Base-by-base conservation (phyloP, 73 alveolate genomes). In the Paraurostyla sp. region DNA sequence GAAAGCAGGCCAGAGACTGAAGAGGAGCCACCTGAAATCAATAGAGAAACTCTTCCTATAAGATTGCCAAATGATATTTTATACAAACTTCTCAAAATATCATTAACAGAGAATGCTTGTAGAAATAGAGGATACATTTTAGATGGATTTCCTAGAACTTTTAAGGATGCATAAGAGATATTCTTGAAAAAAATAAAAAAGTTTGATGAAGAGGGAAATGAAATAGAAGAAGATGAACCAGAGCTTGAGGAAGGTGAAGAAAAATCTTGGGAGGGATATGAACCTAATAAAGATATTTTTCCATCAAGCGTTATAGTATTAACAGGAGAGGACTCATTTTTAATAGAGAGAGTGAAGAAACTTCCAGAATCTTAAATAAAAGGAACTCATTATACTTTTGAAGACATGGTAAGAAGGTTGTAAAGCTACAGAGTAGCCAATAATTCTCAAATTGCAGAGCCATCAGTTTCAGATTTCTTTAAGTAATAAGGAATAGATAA, bases 51-150 rank as follows among this genome's bases (percentile, higher is more conserved):
- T 1, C 80, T 78, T 29, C 57, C 69, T 13, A 42, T 91, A 20
- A 52, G 93, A 40, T 22, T 91, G 43, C 96, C 96, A 23, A 71
- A 91, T 32, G 87, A 83, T 11, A 71, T 65, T 48, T 81, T 91
- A 60, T 83, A 58, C 88, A 91, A 71, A 30, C 48, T 91, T 27
- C 48, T 78, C 40, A 60, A 48, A 36, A 36, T 56, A 49, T 52
- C 80, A 51, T 80, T 91, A 54, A 33, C 25, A 16, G 88, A 46
- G 54, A 91, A 91, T 73, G 92, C 91, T 43, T 96, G 99, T 76
- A 91, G 96, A 82, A 97, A 97, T 81, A 88, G 99, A 71, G 99
- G 99, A 9, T 97, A 94, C 89, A 94, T 97, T 75, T 93, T 97
- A 40, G 97, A 93, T 54, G 98, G 98, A 22, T 97, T 83, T 91